phyloP scores from a whole-genome alignment of 345 rosid genomes.

The Nephelium lappaceum region DNA sequence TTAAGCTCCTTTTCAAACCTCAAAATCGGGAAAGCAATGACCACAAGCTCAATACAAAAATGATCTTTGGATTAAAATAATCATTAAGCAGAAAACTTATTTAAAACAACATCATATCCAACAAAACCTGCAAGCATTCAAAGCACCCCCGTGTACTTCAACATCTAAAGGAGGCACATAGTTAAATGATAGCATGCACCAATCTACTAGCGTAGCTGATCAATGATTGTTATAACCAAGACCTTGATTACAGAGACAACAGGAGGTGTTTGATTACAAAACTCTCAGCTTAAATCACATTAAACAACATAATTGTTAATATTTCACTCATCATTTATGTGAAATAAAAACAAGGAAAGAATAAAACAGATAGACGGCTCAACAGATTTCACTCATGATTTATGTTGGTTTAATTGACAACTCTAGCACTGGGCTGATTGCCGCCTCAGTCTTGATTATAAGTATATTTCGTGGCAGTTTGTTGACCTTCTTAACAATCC shows the following conservation, averaged over 20 bases:
- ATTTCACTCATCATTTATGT: too few relatives aligned
- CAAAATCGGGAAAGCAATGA: slow-evolving; percentile 39
- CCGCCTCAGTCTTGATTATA: slow-evolving; percentile 48
- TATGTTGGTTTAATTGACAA: slow-evolving; percentile 23
- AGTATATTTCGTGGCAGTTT: slow-evolving; percentile 83
- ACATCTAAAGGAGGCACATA: not conserved
- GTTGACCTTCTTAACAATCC: slow-evolving; percentile 80
- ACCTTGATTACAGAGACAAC: too few relatives aligned
- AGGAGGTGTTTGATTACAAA: not conserved
- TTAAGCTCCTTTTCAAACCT: slow-evolving; percentile 93
- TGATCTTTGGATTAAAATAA: not conserved
- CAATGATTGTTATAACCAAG: too few relatives aligned
- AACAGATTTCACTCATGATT: too few relatives aligned
- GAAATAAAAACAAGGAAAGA: too few relatives aligned
- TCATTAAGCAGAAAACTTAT: not conserved
- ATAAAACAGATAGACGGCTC: too few relatives aligned
- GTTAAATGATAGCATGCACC: not conserved
- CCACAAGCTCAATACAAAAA: slow-evolving; percentile 14
- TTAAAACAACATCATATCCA: not conserved
- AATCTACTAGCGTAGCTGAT: too few relatives aligned
- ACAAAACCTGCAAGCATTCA: not conserved
- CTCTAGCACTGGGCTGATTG: slow-evolving; percentile 78
- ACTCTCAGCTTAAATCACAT: not conserved
- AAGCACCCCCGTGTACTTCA: too few relatives aligned
- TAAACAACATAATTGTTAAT: not conserved